These are phyloP conservation scores for Aspergillus viridinutans DNA, from an alignment of 2,329 filamentous ascomycete species.

Conservation along the genomic window DNA sequence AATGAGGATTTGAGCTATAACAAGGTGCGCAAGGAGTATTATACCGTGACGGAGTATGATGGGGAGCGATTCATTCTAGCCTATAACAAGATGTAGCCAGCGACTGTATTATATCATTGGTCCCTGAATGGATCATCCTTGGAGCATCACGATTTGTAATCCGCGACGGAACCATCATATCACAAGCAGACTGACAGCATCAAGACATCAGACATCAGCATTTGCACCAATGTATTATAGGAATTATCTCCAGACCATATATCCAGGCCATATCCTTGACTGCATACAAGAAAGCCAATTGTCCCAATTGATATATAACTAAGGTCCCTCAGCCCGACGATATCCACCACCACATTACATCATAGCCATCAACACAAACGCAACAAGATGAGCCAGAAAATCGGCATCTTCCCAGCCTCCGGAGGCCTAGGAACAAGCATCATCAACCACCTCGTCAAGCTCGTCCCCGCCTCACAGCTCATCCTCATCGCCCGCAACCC, in stretches of 20 bases:
- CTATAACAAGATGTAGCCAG: not conserved
- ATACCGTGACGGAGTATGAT: conserved; percentile 17
- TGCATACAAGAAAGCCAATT: not conserved
- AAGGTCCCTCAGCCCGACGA: not conserved
- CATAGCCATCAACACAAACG: not conserved
- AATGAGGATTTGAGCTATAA: conserved; percentile 35
- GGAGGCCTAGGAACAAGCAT: conserved; percentile 52
- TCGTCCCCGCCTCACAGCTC: conserved; percentile 43
- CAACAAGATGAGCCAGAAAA: conserved; percentile 15
- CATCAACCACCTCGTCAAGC: conserved; percentile 45
- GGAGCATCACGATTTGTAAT: not conserved
- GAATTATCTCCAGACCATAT: not conserved
- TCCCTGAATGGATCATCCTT: not conserved
- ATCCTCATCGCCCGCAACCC: conserved; percentile 45
- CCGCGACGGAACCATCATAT: too few relatives aligned
- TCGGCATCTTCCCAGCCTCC: conserved; percentile 46
- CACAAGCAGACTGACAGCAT: not conserved
- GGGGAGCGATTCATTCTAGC: not conserved
- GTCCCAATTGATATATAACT: not conserved
- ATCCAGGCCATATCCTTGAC: too few relatives aligned
- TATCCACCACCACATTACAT: not conserved
- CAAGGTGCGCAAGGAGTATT: conserved; percentile 18
- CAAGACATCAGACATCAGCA: not conserved
- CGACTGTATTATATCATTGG: not conserved
- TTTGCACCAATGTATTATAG: not conserved